phyloP scores from a whole-genome alignment of 805 yeast genomes.

The Wickerhamomyces ciferrii region DNA sequence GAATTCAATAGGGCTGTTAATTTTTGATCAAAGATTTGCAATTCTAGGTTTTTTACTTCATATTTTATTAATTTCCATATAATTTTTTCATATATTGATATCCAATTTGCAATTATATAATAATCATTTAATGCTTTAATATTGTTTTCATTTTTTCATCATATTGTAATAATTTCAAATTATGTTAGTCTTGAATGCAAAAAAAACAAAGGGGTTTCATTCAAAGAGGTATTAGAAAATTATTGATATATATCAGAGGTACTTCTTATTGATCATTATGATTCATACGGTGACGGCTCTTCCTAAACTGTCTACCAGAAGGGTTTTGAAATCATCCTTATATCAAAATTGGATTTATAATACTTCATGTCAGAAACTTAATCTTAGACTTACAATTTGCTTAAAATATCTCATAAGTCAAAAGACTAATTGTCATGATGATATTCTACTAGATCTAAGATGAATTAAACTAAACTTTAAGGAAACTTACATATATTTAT shows the following conservation, averaged over 20 bases:
- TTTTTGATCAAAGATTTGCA: not conserved
- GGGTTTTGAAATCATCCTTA: not conserved
- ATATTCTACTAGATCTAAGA: too few species aligned
- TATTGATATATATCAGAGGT: not conserved
- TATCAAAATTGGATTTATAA: too few species aligned
- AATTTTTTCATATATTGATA: too few species aligned
- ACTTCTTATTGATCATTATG: conserved; percentile 2
- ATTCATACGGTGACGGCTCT: conserved; percentile 9
- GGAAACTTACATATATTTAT: too few species aligned
- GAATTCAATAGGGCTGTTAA: not conserved
- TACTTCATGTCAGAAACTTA: too few species aligned
- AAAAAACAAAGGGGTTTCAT: not conserved
- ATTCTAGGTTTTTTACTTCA: too few species aligned
- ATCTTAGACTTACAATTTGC: too few species aligned
- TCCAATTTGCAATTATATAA: not conserved
- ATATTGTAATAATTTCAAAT: too few species aligned
- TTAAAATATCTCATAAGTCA: too few species aligned
- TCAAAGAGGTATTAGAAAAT: not conserved
- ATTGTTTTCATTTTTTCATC: not conserved
- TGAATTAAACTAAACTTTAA: too few species aligned
- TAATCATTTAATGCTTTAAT: not conserved
- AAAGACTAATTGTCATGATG: not conserved
- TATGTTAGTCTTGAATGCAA: too few species aligned
- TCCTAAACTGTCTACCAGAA: not conserved
- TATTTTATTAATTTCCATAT: too few species aligned